These are phyloP conservation scores for Pleurotus ostreatus DNA, from an alignment of 768 basidiomycete genomes.

Conservation along the genomic window DNA sequence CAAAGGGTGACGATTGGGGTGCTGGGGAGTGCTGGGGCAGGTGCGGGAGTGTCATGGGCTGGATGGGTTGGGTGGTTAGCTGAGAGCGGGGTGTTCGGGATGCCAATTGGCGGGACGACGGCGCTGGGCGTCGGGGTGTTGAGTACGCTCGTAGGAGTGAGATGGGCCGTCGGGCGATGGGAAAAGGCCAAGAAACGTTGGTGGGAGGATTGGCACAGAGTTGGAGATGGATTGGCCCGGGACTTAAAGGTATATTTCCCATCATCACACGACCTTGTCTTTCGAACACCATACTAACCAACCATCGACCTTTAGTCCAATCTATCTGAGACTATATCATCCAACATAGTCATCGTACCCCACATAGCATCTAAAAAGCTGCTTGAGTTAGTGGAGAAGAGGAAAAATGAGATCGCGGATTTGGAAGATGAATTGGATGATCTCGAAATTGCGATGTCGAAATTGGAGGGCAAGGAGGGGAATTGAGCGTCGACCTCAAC, in stretches of 20 bases:
- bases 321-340: conserved; percentile 40
- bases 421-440: conserved; percentile 38
- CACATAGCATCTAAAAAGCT: conserved; percentile 44
- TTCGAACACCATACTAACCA: background rate
- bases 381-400: conserved; percentile 32
- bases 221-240: conserved; percentile 58
- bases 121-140: conserved; percentile 59
- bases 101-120: conserved; percentile 48
- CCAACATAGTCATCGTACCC: conserved; percentile 53
- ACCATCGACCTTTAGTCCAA: conserved; percentile 30
- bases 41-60: conserved; percentile 55
- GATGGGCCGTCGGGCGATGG: conserved; percentile 67
- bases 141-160: conserved; percentile 40
- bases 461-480: too few species aligned
- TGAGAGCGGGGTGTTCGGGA: conserved; percentile 31
- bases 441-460: conserved; percentile 22
- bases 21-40: conserved; percentile 41
- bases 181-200: conserved; percentile 63
- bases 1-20: conserved; percentile 53
- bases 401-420: conserved; percentile 40
- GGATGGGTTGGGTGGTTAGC: conserved; percentile 53
- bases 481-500: too few species aligned
- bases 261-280: background rate
- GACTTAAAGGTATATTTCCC: conserved; percentile 52
- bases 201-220: conserved; percentile 63